These are phyloP conservation scores for Barnettozyma botsteinii DNA, from an alignment of 805 yeast species.

Conservation along the genomic window DNA sequence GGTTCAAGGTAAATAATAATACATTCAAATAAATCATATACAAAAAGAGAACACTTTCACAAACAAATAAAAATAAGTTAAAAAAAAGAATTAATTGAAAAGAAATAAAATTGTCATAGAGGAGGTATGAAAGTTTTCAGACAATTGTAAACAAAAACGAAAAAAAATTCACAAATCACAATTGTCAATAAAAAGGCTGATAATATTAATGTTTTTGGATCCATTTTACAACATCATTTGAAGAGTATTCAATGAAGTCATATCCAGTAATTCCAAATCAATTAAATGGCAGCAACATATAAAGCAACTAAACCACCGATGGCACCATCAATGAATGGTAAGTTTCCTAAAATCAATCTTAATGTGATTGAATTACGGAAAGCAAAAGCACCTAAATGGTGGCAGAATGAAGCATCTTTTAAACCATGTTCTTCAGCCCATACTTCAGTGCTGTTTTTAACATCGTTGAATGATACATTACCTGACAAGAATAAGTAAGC, in stretches of 20 bases:
- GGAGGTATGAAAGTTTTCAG: no score
- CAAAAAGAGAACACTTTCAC: neutral
- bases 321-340: constrained; percentile 27
- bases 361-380: constrained; percentile 24
- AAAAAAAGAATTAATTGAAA: neutral
- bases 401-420: constrained; percentile 10
- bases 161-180: neutral
- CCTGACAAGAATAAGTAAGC: constrained; percentile 31
- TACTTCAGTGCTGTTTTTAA: constrained; percentile 24
- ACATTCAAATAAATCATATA: neutral
- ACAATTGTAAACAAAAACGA: neutral
- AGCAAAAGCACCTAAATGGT: constrained; percentile 17
- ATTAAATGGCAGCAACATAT: constrained; percentile 28
- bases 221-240: no score
- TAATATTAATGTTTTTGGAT: no score
- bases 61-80: neutral
- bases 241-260: neutral
- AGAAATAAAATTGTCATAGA: neutral
- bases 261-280: neutral
- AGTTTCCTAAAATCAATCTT: constrained; percentile 28
- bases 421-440: constrained; percentile 26
- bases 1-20: neutral
- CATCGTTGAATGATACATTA: constrained; percentile 24
- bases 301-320: constrained; percentile 31
- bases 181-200: neutral